Evolutionary conservation across 1,284 basidiomycete species (phyloP), one percentile per base, ranked within the genome.

Genomic region (Sporisorium scitamineum): DNA sequence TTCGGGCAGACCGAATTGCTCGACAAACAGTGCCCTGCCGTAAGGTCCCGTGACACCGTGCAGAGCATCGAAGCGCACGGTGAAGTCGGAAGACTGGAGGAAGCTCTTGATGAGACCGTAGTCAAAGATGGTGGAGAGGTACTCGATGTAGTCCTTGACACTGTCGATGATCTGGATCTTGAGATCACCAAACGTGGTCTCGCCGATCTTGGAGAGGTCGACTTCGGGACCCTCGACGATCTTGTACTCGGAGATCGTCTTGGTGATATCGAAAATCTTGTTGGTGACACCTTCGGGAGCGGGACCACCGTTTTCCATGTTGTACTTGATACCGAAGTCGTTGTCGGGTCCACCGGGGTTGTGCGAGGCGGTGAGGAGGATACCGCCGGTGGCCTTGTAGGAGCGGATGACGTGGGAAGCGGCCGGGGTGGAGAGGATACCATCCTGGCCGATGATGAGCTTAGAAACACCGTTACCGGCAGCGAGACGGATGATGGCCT

Each of bases 251-350:
- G 88, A 87, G 86, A 99, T 94, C 42, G 90, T 90, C 89, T 94
- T 95, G 65, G 94, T 95, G 86, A 91, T 91, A 85, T 94, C 93
- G 86, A 90, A 97, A 80, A 99, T 98, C 87, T 91, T 92, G 88
- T 99, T 89, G 22, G 96, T 99, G 64, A 99, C 92, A 76, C 88
- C 90, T 87, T 99, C 96, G 2, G 96, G 95, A 10, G 96, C 96
- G 27, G 96, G 96, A 0, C 96, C 97, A 75, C 96, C 96, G 83
- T 99, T 99, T 50, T 92, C 91, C 64, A 95, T 92, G 88, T 99
- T 99, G 89, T 97, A 98, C 88, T 99, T 99, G 90, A 99, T 97
- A 69, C 96, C 96, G 86, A 99, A 99, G 87, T 99, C 96, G 82
- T 93, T 93, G 82, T 98, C 90, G 29, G 97, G 96, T 48, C 96